Base-by-base conservation (phyloP, 495 filamentous ascomycete species). In the Aspergillus homomorphus region DNA sequence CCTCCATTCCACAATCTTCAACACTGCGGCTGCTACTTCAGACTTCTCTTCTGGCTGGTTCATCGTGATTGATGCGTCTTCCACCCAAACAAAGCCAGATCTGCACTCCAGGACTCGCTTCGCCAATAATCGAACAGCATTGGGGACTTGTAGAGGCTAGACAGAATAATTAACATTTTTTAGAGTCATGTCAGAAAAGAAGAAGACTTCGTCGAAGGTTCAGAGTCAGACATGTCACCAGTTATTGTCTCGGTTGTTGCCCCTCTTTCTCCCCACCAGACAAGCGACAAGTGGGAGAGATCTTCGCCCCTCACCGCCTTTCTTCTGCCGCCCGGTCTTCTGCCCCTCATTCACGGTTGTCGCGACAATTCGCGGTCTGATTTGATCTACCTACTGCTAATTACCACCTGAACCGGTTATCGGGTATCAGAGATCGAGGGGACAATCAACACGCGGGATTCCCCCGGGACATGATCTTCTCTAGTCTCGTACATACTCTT, bases 401-500 rank as follows among this genome's bases (percentile, higher is more conserved):
- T 38, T 38, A 38, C 33, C 33, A 38, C 33, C 33, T 38, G 33
- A 38, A 9, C 12, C 33, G 12, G 8, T 38, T 14, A 38, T 38
- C 12, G 33, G 33, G 33, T 38, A 38, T 38, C 33, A 38, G 33
- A 14, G 12, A 9, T 38, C 15, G 33, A 38, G 33, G 33, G 33
- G 12, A 38, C 33, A 14, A 38, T 38, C 5, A 38, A 38, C 33
- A 38, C 33, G 15, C 7, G 33, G 10, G 15, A 14, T 6, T 24
- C 48, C 26, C 20, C 22, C 19, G 18, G 22, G 48, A 24, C 19
- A 9, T 38, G 45, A 20, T 16, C 53, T 21, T 38, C 21, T 28
- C 14, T 19, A 6, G n/a, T 24, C 0, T 55, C 16, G 43, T 50
- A 20, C 22, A 45, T 45, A 42, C n/a, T 15, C n/a, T 65, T 58